phyloP scores from a whole-genome alignment of 2,329 filamentous ascomycete genomes.

The Talaromyces sp. region DNA sequence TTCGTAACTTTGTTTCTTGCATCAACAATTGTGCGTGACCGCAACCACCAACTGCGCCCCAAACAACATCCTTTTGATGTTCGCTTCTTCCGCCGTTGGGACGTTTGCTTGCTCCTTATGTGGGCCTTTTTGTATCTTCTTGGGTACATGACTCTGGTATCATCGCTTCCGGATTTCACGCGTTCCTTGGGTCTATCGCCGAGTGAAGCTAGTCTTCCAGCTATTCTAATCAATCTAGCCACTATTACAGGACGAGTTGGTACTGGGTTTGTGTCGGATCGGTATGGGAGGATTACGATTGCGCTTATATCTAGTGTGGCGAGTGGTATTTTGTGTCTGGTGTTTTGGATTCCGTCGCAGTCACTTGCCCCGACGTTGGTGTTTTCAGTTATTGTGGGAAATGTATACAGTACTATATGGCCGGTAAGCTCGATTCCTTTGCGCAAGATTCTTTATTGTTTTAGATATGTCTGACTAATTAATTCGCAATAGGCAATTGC shows the following conservation, averaged over 20 bases:
- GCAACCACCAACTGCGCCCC: background rate
- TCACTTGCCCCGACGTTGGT: background rate
- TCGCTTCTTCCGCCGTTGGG: background rate
- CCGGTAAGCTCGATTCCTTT: background rate
- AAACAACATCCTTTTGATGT: background rate
- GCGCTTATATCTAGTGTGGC: background rate
- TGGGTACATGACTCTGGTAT: background rate
- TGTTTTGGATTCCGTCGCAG: background rate
- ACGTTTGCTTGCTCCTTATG: background rate
- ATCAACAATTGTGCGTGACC: background rate
- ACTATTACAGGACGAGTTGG: background rate
- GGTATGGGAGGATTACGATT: background rate
- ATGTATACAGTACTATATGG: slow-evolving; percentile 1
- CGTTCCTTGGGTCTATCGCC: background rate
- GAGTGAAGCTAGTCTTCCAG: background rate
- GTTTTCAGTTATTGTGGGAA: background rate
- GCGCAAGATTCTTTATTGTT: background rate
- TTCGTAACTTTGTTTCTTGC: background rate
- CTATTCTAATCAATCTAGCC: background rate
- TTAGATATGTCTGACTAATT: background rate
- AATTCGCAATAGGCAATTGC: background rate
- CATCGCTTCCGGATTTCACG: background rate
- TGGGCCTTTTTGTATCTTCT: slow-evolving; percentile 2
- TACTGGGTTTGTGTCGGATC: background rate
- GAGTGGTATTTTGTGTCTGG: background rate